Evolutionary conservation across 2,329 filamentous ascomycete genomes (phyloP), one percentile per base, ranked within the genome.

Genomic region (Hymenoscyphus scutula): DNA sequence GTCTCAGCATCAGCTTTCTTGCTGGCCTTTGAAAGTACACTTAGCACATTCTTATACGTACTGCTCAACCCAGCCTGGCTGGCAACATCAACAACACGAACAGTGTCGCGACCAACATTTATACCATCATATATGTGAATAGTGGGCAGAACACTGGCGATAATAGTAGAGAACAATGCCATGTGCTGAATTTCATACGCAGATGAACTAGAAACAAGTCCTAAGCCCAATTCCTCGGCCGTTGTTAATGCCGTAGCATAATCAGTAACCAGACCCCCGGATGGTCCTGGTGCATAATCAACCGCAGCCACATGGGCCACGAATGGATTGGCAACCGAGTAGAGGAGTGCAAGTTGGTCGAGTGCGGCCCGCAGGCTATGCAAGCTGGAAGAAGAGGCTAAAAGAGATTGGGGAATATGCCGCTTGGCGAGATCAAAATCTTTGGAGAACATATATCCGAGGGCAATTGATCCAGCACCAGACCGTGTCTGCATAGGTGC

Each of bases 401-500:
- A 79, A 67, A 99, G 87, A 17, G 91, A 88, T 82, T 99, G 95
- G 2, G 95, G 94, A 63, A 97, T 88, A 74, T 95, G 88, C 69
- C 93, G 88, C 83, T 95, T 97, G 80, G 85, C 87, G 72, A 97
- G 78, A 76, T 98, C 93, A 73, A 97, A 97, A 78, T 99, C 95
- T 73, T 92, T 91, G 65, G 93, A 97, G 82, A 98, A 99, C 76
- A 98, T 91, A 79, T 99, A 99, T 62, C 95, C 95, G 56, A 99
- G 84, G 25, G 95, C 92, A 74, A 98, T 90, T 68, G 90, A 88
- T 61, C 94, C 95, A 59, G 95, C 95, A 63, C 95, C 95, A 62
- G 89, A 86, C 60, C 95, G 85, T 53, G 93, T 96, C 80, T 99
- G 90, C 73, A 97, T 86, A 27, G 90, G 80, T 64, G 93, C 83